Base-by-base conservation (phyloP, 495 filamentous ascomycete genomes). In the Parathielavia appendiculata region DNA sequence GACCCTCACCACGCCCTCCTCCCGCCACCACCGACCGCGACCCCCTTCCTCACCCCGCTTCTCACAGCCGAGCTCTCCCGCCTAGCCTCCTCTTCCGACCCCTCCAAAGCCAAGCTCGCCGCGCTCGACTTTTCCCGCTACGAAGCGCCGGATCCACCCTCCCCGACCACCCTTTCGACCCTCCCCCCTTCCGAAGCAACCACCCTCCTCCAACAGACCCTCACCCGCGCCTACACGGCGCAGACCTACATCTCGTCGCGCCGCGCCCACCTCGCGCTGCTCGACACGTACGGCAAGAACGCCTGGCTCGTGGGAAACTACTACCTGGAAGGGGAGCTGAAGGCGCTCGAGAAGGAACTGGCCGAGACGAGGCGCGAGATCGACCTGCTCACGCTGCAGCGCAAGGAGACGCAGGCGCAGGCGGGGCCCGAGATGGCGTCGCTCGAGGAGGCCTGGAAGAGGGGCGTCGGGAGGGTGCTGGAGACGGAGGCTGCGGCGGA, bases 301-400 rank as follows among this genome's bases (percentile, higher is more conserved):
- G 87, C 88, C 13, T 97, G 92, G 92, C 75, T 97, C 54, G 78
- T 95, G 12, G 85, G 83, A 8, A 97, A 97, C 72, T 79, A 81
- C 58, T 83, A 90, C 56, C 61, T 91, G 26, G 91, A 96, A 70
- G 82, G 81, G 43, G 79, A 90, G 30, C 74, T 97, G 51, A 76
- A 80, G 16, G 72, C 66, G 4, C 60, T 95, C n/a, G 92, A 97
- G 78, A 79, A 77, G 59, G 91, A 96, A 60, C 75, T 98, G 62
- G 86, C 81, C 17, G 81, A 75, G 32, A 71, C 75, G 23, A 85
- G 83, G 74, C 73, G 76, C 56, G 79, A 85, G 65, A 77, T 86
- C 54, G 90, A 93, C 70, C 66, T 79, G 22, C 74, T 91, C 3
- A 91, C 89, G 60, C 79, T 86, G 65, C 77, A 81, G 69, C 78